Base-by-base conservation (phyloP, 2,329 filamentous ascomycete genomes). In the Colletotrichum plurivorum region DNA sequence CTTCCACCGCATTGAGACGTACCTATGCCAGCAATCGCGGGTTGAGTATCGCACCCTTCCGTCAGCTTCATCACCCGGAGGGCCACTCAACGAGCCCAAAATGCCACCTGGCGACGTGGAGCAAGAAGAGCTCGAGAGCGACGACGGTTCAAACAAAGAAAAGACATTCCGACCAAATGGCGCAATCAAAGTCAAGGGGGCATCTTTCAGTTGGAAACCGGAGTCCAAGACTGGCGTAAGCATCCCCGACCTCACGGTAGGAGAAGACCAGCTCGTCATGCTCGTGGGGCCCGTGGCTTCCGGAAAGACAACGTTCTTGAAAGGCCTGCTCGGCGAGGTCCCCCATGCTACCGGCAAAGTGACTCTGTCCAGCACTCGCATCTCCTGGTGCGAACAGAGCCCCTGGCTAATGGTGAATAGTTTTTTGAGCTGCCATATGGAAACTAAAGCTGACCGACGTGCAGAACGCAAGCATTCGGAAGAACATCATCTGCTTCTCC, bases 221-320 rank as follows among this genome's bases (percentile, higher is more conserved):
- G 70, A 75, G 3, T 73, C 76, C 10, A 22, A 49, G 46, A n/a
- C 46, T 49, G 18, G 10, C 8, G 76, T 85, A 4, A 71, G 51
- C 0, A 58, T 78, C 8, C 72, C 85, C 22, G 71, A 78, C n/a
- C 73, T 85, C 3, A 72, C 69, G 0, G 67, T 85, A 3, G 70
- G 72, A 2, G 61, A 68, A 0, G 75, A 72, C 4, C 72, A 77
- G 4, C 75, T 85, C 9, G 82, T 77, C 9, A 76, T 85, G 4
- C 71, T 85, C 0, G 74, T 83, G 10, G 83, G 84, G 0, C 82
- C 83, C 1, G 75, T 85, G 4, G 84, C 80, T 1, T 81, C 79
- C 1, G 84, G 84, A 0, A 86, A 86, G 69, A 84, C 80, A 0
- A 82, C 84, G 0, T 70, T 85, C 0, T 78, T 83, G 69, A 82